Percentiles rank a stretch among this genome's conserved stretches.
These are phyloP conservation scores for Omphalea diandra DNA, from an alignment of 441 rosid genomes.

Conservation along the genomic window DNA sequence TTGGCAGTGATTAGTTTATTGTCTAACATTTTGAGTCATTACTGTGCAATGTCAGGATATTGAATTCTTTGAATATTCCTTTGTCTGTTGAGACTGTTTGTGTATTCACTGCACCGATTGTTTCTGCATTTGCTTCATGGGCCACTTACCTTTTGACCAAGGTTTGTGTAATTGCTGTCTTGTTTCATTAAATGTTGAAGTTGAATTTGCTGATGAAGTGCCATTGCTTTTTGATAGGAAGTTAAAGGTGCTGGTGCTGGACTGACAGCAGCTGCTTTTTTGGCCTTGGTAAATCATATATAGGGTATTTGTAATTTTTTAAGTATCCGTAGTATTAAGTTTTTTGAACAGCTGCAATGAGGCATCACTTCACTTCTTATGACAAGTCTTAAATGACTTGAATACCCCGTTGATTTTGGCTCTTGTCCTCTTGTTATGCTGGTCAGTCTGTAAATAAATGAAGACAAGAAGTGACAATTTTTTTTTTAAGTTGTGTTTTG, in stretches of 20 bases:
- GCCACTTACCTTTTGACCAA: slow-evolving; percentile 94
- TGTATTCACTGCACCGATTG: slow-evolving; percentile 95
- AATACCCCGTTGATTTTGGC: neutral
- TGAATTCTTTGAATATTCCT: slow-evolving; percentile 86
- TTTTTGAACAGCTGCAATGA: slow-evolving; percentile 11
- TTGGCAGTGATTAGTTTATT: neutral
- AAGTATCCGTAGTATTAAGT: neutral
- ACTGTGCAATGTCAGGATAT: slow-evolving; percentile 47
- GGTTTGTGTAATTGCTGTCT: slow-evolving; percentile 47
- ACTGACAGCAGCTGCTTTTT: slow-evolving; percentile 85
- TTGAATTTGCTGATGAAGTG: slow-evolving; percentile 22
- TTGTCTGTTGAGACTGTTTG: slow-evolving; percentile 99
- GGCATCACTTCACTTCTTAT: slow-evolving; percentile 1
- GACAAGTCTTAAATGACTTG: neutral
- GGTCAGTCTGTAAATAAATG: neutral
- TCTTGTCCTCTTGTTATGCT: neutral
- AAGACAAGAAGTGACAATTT: neutral
- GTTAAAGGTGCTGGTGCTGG: slow-evolving; percentile 98
- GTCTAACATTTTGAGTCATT: slow-evolving; percentile 17
- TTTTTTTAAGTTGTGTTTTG: neutral
- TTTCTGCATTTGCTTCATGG: slow-evolving; percentile 99
- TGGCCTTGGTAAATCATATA: slow-evolving; percentile 86
- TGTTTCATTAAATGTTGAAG: slow-evolving; percentile 11
- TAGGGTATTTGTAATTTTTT: slow-evolving; percentile 24
- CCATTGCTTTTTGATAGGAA: slow-evolving; percentile 53